These are phyloP conservation scores for Orbilia ellipsospora DNA, from an alignment of 2,329 filamentous ascomycete species.

Conservation along the genomic window DNA sequence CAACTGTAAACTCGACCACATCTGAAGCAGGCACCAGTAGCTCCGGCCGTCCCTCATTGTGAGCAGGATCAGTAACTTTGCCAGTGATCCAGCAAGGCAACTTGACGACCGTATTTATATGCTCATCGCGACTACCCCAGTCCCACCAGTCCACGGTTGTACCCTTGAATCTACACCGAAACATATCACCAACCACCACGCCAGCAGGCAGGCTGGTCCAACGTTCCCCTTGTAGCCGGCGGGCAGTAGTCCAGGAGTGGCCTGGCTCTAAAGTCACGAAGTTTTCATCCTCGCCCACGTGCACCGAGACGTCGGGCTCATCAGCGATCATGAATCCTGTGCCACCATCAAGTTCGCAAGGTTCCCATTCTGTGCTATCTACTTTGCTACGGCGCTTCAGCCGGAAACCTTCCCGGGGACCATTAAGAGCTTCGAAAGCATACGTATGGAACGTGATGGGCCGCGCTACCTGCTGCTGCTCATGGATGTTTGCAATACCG, in stretches of 20 bases:
- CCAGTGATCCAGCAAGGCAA: slow-evolving; percentile 5
- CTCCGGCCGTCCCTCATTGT: slow-evolving; percentile 4
- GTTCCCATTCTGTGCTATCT: slow-evolving; percentile 5
- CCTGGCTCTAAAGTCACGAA: slow-evolving; percentile 3
- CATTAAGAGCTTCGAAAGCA: slow-evolving; percentile 2
- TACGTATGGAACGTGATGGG: slow-evolving; percentile 3
- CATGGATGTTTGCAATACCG: slow-evolving; percentile 5
- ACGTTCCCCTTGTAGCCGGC: slow-evolving; percentile 2
- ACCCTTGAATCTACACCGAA: slow-evolving; percentile 5
- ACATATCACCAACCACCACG: slow-evolving; percentile 2
- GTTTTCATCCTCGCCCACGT: slow-evolving; percentile 5
- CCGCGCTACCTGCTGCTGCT: slow-evolving; percentile 2
- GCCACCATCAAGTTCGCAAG: slow-evolving; percentile 1
- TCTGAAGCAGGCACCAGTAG: slow-evolving; percentile 5
- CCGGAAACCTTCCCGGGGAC: slow-evolving; percentile 4
- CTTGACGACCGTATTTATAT: slow-evolving; percentile 4
- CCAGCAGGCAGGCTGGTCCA: slow-evolving; percentile 2
- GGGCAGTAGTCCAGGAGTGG: background rate
- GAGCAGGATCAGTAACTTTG: slow-evolving; percentile 5
- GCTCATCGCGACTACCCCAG: slow-evolving; percentile 4
- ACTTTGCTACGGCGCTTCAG: slow-evolving; percentile 5
- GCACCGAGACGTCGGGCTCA: slow-evolving; percentile 4
- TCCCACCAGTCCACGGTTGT: slow-evolving; percentile 4
- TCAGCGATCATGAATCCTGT: slow-evolving; percentile 4
- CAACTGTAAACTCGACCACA: slow-evolving; percentile 4